Evolutionary conservation across 192 early-diverging fungal species (phyloP).

Genomic region (Diversispora epigaea): DNA sequence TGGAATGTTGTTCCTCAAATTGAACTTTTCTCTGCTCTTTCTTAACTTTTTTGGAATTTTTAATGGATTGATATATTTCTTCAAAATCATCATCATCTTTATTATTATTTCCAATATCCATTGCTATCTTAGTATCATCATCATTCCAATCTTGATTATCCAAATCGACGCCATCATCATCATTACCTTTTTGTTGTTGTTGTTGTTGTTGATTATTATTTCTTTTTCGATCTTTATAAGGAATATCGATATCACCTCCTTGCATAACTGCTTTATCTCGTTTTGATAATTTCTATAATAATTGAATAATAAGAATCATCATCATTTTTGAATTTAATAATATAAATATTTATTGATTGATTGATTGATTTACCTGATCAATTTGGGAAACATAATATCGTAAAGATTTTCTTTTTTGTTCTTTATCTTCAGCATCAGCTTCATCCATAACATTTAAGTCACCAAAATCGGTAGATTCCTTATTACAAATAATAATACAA

Average conservation of each 20-base stretch:
- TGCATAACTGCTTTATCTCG: conserved; percentile 43
- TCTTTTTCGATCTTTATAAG: conserved; percentile 63
- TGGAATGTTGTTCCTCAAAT: conserved; percentile 15
- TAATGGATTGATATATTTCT: conserved; percentile 48
- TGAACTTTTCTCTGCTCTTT: conserved; percentile 52
- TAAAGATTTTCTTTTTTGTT: conserved; percentile 57
- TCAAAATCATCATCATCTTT: conserved; percentile 54
- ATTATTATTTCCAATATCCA: conserved; percentile 37
- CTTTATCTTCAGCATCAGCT: conserved; percentile 81
- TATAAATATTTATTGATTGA: background rate
- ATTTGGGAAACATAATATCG: conserved; percentile 65
- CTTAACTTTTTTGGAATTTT: conserved; percentile 48
- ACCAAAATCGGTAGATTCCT: conserved; percentile 65
- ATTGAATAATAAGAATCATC: conserved; percentile 26
- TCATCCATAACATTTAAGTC: conserved; percentile 72
- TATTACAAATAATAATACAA: background rate
- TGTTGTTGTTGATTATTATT: conserved; percentile 45
- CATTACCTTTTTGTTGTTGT: conserved; percentile 39
- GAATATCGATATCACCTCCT: conserved; percentile 79
- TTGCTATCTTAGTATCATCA: conserved; percentile 52
- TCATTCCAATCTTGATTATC: conserved; percentile 63
- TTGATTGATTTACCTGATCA: conserved; percentile 48
- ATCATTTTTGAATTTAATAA: no score
- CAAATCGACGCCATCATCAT: conserved; percentile 49
- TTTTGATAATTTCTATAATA: conserved; percentile 42